Base-by-base conservation (phyloP, 2,329 filamentous ascomycete species). In the Ascochyta pisi region DNA sequence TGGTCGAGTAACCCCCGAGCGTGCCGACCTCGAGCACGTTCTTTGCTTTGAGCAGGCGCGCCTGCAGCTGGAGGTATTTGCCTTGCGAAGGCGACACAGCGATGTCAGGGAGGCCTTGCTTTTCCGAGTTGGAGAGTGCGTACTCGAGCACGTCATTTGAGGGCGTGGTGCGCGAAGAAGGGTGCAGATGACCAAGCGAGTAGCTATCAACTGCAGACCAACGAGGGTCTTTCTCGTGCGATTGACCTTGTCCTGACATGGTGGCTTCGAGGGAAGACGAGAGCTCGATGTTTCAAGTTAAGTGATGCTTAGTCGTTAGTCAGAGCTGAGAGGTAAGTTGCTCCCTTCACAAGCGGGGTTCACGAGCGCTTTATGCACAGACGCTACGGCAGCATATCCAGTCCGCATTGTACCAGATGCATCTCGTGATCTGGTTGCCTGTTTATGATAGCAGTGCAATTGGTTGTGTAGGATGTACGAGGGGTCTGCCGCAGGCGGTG, bases 11-110 rank as follows among this genome's bases (percentile, higher is more conserved):
- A 7, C 79, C 83, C 12, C 83, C 83, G 24, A 86, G 67, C 0
- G 82, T 85, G 23, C 84, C 84, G 43, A 86, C 73, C 64, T 86
- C 84, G 33, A 86, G 79, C 6, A 71, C 60, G 41, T 68, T 64
- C 50, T 65, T 67, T 19, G 69, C 70, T 24, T 59, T 61, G 1
- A 68, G 46, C 16, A 73, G 54, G 27, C 67, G 66, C 10, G 69
- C 69, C 52, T 73, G 71, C 1, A 74, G 65, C 34, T 69, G 67
- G 16, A 76, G 66, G 61, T 62, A 73, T 50, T 75, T 76, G 41
- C 71, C 73, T 31, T 74, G 71, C 1, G 69, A 63, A 12, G 67
- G 58, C 7, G 70, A 72, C 8, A 75, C 73, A 38, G 72, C 69
- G 39, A 76, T 75, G 48, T 73, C 68, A 8, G 73, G 72, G 6